These are phyloP conservation scores for Zymoseptoria tritici DNA, from an alignment of 2,329 filamentous ascomycete species.

Conservation along the genomic window DNA sequence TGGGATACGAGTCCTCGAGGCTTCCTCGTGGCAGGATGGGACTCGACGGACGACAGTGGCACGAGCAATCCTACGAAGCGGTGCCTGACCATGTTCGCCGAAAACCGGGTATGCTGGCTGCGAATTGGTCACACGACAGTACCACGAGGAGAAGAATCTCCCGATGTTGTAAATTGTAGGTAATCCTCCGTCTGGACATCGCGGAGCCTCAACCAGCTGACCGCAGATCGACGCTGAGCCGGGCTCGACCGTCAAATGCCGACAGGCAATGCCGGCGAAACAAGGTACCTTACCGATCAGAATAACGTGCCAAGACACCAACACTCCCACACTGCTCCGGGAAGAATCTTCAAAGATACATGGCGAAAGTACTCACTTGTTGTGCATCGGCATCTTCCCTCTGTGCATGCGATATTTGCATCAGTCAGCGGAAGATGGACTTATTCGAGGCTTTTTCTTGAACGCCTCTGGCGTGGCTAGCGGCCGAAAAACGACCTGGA, in stretches of 20 bases:
- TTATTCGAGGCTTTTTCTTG: background rate
- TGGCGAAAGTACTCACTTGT: background rate
- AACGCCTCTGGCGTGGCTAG: background rate
- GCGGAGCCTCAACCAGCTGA: background rate
- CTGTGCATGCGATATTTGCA: background rate
- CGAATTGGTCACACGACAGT: background rate
- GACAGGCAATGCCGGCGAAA: background rate
- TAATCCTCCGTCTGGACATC: background rate
- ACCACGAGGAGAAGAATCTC: background rate
- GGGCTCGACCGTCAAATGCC: background rate
- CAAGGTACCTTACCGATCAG: too few relatives aligned
- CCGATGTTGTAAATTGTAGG: background rate
- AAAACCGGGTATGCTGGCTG: background rate
- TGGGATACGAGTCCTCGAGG: background rate
- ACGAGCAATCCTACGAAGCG: background rate
- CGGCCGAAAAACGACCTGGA: background rate
- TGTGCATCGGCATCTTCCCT: background rate
- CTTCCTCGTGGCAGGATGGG: background rate
- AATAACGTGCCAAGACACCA: background rate
- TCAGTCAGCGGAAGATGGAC: background rate
- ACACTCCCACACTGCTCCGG: background rate
- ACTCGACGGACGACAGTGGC: background rate
- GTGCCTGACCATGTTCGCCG: background rate
- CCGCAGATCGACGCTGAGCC: background rate
- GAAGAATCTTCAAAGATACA: background rate